These are phyloP conservation scores for Sugiyamaella valdiviana DNA, from an alignment of 805 yeast species.

Conservation along the genomic window DNA sequence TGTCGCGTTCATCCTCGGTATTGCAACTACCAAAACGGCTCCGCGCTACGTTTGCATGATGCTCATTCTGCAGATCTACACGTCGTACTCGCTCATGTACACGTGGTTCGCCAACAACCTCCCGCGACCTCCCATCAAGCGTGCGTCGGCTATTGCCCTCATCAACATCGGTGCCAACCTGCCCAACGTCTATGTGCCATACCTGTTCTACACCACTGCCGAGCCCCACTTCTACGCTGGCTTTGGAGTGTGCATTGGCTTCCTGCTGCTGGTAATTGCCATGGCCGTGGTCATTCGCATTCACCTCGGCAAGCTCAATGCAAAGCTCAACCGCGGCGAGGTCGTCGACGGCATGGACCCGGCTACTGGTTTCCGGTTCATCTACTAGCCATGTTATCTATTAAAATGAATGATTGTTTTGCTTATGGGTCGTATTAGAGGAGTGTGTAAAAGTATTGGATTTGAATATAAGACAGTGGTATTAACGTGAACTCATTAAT, in stretches of 20 bases:
- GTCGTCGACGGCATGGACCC: constrained; percentile 24
- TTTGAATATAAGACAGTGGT: no score
- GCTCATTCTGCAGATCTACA: constrained; percentile 51
- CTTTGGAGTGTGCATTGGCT: constrained; percentile 21
- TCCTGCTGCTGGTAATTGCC: constrained; percentile 15
- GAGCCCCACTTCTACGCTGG: constrained; percentile 25
- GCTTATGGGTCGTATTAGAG: not conserved
- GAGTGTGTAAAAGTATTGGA: no score
- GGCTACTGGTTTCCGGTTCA: constrained; percentile 22
- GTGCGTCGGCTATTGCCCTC: constrained; percentile 48
- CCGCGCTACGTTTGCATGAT: constrained; percentile 56
- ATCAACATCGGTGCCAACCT: constrained; percentile 38
- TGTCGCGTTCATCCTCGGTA: constrained; percentile 16
- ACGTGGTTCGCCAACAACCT: constrained; percentile 53
- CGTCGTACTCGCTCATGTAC: constrained; percentile 46
- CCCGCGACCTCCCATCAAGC: constrained; percentile 53
- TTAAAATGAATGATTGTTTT: not conserved
- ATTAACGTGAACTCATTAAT: no score
- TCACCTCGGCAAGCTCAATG: constrained; percentile 16
- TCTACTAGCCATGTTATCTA: not conserved
- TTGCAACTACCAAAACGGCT: constrained; percentile 42
- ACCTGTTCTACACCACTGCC: constrained; percentile 16
- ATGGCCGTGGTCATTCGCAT: constrained; percentile 14
- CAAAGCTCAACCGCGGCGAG: constrained; percentile 21
- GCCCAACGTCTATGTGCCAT: constrained; percentile 24